Base-by-base conservation (phyloP, 1,139 yeast species). In the Pichia sp. region DNA sequence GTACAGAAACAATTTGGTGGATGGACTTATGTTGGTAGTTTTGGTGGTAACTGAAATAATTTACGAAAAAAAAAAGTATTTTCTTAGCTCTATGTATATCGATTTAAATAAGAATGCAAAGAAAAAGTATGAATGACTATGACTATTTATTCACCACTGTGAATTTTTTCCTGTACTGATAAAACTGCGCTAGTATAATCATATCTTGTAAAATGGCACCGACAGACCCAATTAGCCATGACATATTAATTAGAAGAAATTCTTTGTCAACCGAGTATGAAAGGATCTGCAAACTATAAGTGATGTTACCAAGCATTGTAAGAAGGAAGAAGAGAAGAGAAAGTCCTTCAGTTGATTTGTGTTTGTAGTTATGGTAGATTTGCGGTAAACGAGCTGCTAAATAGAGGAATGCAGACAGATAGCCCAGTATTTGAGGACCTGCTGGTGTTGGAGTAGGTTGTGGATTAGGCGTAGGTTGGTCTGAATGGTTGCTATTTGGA, bases 1-100 rank as follows among this genome's bases (percentile, higher is more conserved):
- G 95, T 91, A 19, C 98, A 91, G 62, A 81, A 84, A 59, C 97
- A 91, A 64, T 91, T 91, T 69, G 97, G 96, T 38, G 97, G 98
- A 4, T 91, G 98, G 98, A 89, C 96, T 2, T 89, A 88, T 61
- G 86, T 85, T 42, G 96, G 91, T 10, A 78, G 74, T 35, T 51
- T 42, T 43, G 47, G 42, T 31, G 47, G 45, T 14, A 21, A 20
- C n/a, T 18, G n/a, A 5, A n/a, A 17, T 10, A 18, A 20, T 19
- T n/a, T 22, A 15, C 21, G 10, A 30, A 28, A 7, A 28, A n/a
- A 7, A 7, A 4, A 12, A 17, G 19, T 15, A n/a, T 28, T 14
- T 28, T n/a, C 18, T 14, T 22, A 22, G 9, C 10, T 22, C 7
- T 22, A 22, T 22, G 10, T 22, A 10, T 22, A 22, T 22, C n/a